Percentiles rank a stretch among this genome's conserved stretches.
phyloP scores from a whole-genome alignment of 352 stramenopile genomes.

The Phytophthora nicotianae region DNA sequence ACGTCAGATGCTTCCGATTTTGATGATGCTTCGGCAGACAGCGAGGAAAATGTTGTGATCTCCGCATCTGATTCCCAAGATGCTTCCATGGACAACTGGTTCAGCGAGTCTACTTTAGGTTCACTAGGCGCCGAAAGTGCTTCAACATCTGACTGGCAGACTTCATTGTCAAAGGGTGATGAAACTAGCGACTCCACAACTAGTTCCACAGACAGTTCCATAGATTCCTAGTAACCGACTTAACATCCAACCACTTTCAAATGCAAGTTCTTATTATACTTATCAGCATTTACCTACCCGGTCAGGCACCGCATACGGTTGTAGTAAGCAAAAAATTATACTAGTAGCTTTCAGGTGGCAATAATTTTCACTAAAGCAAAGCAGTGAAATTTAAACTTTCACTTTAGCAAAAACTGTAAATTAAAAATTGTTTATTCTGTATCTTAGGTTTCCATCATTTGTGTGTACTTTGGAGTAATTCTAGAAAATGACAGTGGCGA shows the following conservation, averaged over 20 bases:
- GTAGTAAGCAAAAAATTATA: too few species aligned
- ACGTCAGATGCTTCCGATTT: not conserved
- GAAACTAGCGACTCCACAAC: not conserved
- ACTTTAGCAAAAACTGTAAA: not conserved
- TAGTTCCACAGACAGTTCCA: not conserved
- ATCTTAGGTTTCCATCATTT: conserved; percentile 3
- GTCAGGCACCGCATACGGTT: too few species aligned
- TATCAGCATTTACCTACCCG: not conserved
- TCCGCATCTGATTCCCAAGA: not conserved
- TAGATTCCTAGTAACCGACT: not conserved
- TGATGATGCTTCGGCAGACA: not conserved
- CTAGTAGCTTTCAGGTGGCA: too few species aligned
- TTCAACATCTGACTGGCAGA: not conserved
- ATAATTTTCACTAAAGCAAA: too few species aligned
- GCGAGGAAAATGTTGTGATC: not conserved
- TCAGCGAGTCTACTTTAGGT: not conserved
- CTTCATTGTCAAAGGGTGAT: not conserved
- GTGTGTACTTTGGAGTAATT: not conserved
- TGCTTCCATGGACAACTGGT: not conserved
- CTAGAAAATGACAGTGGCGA: conserved; percentile 46
- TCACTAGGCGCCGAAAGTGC: not conserved
- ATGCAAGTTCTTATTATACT: not conserved
- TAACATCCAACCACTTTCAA: too few species aligned
- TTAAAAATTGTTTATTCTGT: not conserved
- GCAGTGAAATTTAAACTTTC: too few species aligned